phyloP scores from a whole-genome alignment of 139 green algal species.

The Chlorella sorokiniana region DNA sequence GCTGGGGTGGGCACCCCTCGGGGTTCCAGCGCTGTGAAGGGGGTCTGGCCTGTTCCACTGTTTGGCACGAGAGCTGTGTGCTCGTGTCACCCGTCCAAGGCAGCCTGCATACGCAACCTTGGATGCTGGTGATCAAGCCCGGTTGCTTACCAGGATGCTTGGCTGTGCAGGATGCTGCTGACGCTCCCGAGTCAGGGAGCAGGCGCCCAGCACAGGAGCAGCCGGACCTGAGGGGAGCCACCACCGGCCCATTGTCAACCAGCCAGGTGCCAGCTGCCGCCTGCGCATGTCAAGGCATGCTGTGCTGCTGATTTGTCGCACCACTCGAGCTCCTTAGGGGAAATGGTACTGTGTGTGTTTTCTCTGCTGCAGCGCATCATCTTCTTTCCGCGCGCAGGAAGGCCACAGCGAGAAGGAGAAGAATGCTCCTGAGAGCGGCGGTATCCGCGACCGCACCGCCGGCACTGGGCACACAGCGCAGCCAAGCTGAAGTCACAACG shows the following conservation, averaged over 20 bases:
- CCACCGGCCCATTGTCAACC: background rate
- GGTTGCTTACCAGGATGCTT: too few species aligned
- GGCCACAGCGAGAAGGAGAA: background rate
- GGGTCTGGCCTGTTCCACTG: too few species aligned
- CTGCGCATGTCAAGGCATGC: too few species aligned
- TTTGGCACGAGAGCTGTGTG: too few species aligned
- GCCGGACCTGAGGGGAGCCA: background rate
- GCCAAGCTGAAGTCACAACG: background rate
- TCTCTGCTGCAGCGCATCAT: background rate
- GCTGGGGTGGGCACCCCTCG: background rate
- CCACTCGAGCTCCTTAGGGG: too few species aligned
- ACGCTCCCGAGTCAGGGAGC: background rate
- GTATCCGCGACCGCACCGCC: background rate
- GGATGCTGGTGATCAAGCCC: background rate
- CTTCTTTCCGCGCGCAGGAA: background rate
- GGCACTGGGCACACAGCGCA: background rate
- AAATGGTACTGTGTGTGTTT: too few species aligned
- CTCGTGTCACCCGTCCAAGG: too few species aligned
- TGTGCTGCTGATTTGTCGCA: too few species aligned
- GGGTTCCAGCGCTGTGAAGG: too few species aligned
- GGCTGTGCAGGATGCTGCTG: background rate
- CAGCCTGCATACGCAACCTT: background rate
- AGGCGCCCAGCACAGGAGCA: background rate
- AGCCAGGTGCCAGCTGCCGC: background rate
- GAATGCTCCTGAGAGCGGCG: conserved; percentile 2